Evolutionary conservation across 2,329 filamentous ascomycete genomes (phyloP).

Genomic region (Cladorrhinum sp.): DNA sequence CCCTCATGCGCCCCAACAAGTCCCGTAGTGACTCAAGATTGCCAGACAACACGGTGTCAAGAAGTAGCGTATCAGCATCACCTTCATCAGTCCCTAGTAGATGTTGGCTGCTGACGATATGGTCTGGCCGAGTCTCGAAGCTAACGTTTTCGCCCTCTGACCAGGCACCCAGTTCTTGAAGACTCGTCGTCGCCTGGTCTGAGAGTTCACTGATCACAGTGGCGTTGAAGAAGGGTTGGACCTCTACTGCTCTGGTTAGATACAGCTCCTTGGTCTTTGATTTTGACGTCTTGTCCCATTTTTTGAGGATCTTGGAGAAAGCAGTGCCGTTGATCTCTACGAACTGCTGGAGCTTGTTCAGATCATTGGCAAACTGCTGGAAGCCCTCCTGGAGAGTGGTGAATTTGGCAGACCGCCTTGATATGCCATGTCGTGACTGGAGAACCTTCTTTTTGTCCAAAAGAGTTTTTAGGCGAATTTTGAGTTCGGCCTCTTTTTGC

Average conservation of each 20-base stretch:
- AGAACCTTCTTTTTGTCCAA: conserved; percentile 93
- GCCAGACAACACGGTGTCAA: conserved; percentile 81
- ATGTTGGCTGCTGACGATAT: conserved; percentile 64
- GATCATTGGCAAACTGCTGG: conserved; percentile 91
- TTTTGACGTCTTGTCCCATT: conserved; percentile 99
- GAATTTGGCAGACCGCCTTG: conserved; percentile 87
- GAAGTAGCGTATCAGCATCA: conserved; percentile 81
- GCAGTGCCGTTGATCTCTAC: conserved; percentile 97
- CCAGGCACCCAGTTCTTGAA: conserved; percentile 94
- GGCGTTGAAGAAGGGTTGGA: conserved; percentile 97
- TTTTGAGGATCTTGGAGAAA: conserved; percentile 98
- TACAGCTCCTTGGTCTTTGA: conserved; percentile 98
- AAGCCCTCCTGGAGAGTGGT: conserved; percentile 95
- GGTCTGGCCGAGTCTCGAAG: conserved; percentile 62
- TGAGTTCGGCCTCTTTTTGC: conserved; percentile 98
- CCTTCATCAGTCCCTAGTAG: conserved; percentile 76
- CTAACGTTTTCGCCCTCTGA: conserved; percentile 92
- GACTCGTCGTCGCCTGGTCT: conserved; percentile 92
- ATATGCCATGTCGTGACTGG: conserved; percentile 75
- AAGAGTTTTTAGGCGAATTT: conserved; percentile 85
- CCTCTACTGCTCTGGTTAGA: conserved; percentile 90
- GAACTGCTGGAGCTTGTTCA: conserved; percentile 98
- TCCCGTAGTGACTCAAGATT: conserved; percentile 77
- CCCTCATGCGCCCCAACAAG: conserved; percentile 70
- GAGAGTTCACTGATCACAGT: conserved; percentile 95